phyloP scores from a whole-genome alignment of 1,284 basidiomycete genomes.

The Leccinum cinnamomeum region DNA sequence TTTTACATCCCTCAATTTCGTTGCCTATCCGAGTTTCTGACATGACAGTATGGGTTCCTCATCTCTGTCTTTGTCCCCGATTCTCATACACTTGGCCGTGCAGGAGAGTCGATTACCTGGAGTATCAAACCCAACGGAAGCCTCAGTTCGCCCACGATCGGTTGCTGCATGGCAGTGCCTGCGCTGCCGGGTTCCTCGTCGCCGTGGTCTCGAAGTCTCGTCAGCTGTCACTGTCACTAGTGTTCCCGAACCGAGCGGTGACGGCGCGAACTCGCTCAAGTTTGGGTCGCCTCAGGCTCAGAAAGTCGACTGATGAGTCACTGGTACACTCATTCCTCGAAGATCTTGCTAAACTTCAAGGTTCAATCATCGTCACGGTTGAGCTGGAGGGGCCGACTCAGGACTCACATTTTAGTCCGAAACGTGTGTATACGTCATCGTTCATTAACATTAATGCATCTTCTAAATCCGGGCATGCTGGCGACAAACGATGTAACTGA shows the following conservation, averaged over 20 bases:
- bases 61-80: background rate
- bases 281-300: background rate
- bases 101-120: background rate
- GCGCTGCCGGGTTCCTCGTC: background rate
- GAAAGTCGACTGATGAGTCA: background rate
- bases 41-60: slow-evolving; percentile 1
- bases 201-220: background rate
- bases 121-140: background rate
- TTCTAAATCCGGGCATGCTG: background rate
- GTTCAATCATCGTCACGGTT: background rate
- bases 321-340: background rate
- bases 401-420: background rate
- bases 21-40: background rate
- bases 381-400: background rate
- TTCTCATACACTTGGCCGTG: slow-evolving; percentile 13
- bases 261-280: background rate
- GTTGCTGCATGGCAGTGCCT: no score
- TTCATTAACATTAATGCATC: background rate
- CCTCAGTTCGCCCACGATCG: background rate
- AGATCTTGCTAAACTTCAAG: background rate
- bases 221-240: background rate
- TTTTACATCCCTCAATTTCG: background rate
- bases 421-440: background rate
- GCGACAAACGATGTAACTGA: background rate
- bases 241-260: background rate